These are phyloP conservation scores for Fusarium dimerum DNA, from an alignment of 2,329 filamentous ascomycete species.

Conservation along the genomic window DNA sequence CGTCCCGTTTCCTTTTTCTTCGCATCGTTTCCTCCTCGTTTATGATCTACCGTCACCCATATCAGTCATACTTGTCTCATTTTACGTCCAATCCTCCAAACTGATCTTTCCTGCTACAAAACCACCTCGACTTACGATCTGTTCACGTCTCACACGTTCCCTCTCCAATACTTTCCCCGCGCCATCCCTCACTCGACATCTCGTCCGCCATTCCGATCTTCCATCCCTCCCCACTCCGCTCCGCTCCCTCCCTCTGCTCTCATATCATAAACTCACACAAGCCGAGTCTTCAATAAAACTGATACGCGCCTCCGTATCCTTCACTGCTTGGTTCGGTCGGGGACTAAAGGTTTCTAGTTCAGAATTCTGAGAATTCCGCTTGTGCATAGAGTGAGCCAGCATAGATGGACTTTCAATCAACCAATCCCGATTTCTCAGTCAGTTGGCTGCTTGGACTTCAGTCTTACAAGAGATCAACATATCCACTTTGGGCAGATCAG, in stretches of 20 bases:
- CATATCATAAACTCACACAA: conserved; percentile 3
- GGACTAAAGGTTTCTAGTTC: conserved; percentile 14
- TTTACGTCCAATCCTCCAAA: background rate
- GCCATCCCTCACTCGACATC: background rate
- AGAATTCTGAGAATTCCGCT: conserved; percentile 16
- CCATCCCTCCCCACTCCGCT: conserved; percentile 15
- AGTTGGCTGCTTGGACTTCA: conserved; percentile 32
- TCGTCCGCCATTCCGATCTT: conserved; percentile 4
- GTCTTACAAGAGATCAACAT: conserved; percentile 22
- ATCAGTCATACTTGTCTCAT: conserved; percentile 1
- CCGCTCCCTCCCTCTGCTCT: conserved; percentile 15
- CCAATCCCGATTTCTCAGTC: conserved; percentile 30
- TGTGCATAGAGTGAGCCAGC: conserved; percentile 22
- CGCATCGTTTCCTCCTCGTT: conserved; percentile 1
- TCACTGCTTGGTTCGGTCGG: conserved; percentile 7
- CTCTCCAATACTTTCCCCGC: background rate
- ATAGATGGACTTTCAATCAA: conserved; percentile 28
- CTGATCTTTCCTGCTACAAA: background rate
- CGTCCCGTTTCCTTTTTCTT: background rate
- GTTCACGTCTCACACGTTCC: background rate
- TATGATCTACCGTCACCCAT: background rate
- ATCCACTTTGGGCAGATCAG: conserved; percentile 27
- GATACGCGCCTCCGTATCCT: conserved; percentile 2
- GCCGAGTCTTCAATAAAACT: background rate
- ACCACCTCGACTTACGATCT: no score